Percentiles rank a stretch among this genome's conserved stretches.
phyloP scores from a whole-genome alignment of 805 yeast species.

The Lachancea sp. region DNA sequence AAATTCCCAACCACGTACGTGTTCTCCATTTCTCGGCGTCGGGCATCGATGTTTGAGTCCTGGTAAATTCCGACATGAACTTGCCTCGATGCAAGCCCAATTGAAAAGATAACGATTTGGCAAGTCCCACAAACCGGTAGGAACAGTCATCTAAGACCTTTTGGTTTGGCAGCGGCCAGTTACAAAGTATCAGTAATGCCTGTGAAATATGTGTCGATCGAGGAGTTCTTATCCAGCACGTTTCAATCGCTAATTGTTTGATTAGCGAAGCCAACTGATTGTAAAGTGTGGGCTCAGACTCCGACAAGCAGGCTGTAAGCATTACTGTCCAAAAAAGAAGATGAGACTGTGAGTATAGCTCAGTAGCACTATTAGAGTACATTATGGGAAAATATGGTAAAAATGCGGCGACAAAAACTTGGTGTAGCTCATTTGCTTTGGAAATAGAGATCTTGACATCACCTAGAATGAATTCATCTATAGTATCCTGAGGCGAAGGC shows the following conservation, averaged over 20 bases:
- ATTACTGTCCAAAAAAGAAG: constrained; percentile 87
- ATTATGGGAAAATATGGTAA: constrained; percentile 77
- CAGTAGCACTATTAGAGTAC: constrained; percentile 62
- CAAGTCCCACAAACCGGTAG: constrained; percentile 80
- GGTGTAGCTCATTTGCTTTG: constrained; percentile 69
- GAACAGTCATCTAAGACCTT: constrained; percentile 89
- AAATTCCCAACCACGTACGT: constrained; percentile 83
- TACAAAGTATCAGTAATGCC: constrained; percentile 73
- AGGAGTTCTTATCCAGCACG: constrained; percentile 91
- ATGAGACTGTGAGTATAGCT: constrained; percentile 76
- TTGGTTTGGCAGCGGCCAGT: constrained; percentile 91
- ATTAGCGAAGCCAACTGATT: constrained; percentile 68
- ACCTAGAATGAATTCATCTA: constrained; percentile 68
- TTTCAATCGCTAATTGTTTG: constrained; percentile 81
- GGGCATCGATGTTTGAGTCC: constrained; percentile 82
- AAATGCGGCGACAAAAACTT: constrained; percentile 56
- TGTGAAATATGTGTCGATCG: constrained; percentile 91
- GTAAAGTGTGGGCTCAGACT: constrained; percentile 80
- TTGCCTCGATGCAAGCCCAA: constrained; percentile 88
- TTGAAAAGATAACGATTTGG: constrained; percentile 77
- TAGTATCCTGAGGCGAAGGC: constrained; percentile 30
- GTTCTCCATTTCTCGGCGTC: constrained; percentile 95
- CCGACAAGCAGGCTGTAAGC: constrained; percentile 77
- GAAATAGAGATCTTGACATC: constrained; percentile 60
- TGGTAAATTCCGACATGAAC: constrained; percentile 81